Evolutionary conservation across 2,329 filamentous ascomycete species (phyloP).

Genomic region (Alternaria arbusti): DNA sequence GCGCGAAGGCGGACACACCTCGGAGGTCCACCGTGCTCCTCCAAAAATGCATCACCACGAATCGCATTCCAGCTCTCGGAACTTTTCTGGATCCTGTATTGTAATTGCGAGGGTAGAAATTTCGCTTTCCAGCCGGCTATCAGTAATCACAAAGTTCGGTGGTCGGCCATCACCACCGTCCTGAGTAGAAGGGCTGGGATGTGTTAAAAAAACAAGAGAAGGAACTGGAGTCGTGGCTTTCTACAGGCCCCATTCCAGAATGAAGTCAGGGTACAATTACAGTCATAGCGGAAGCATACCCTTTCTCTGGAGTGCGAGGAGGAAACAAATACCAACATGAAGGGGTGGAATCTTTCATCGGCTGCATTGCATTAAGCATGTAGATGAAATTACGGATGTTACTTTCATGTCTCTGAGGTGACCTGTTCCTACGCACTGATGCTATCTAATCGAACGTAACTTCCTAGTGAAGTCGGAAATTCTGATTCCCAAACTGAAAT

Average conservation of each 20-base stretch:
- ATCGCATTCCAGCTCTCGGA: not conserved
- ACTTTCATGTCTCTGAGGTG: not conserved
- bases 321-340: not conserved
- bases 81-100: not conserved
- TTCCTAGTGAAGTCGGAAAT: not conserved
- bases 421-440: not conserved
- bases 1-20: not conserved
- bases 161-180: not conserved
- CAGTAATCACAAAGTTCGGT: not conserved
- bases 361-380: not conserved
- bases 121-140: not conserved
- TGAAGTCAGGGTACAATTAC: not conserved
- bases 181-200: not conserved
- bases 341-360: not conserved
- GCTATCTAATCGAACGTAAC: not conserved
- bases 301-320: not conserved
- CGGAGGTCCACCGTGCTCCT: not conserved
- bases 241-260: not conserved
- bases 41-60: not conserved
- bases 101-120: not conserved
- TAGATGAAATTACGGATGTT: not conserved
- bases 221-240: not conserved
- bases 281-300: not conserved
- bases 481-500: not conserved
- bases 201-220: not conserved